Evolutionary conservation across 345 rosid species (phyloP).

Genomic region (Brassica nigra): DNA sequence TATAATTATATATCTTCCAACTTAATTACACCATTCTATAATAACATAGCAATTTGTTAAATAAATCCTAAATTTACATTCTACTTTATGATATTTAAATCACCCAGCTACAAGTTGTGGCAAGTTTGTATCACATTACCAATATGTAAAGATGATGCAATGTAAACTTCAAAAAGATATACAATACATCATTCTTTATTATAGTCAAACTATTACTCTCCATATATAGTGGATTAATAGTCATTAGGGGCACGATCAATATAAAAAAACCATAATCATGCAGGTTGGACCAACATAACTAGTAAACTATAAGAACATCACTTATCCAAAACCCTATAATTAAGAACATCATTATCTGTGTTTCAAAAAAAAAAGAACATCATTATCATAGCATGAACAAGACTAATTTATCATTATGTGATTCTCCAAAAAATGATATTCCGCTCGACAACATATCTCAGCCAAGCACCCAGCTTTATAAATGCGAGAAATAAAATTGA

Average conservation of each 20-base stretch:
- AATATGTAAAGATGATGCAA: neutral
- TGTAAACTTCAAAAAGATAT: neutral
- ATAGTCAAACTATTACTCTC: neutral
- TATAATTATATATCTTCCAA: neutral
- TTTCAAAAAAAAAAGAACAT: neutral
- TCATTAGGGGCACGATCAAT: constrained; percentile 13
- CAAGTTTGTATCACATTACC: constrained; percentile 9
- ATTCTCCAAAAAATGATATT: constrained; percentile 4
- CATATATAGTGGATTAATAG: neutral
- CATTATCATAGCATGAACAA: neutral
- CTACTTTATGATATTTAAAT: neutral
- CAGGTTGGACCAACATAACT: constrained; percentile 5
- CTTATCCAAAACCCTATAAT: neutral
- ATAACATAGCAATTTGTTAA: neutral
- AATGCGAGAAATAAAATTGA: neutral
- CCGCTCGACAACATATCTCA: neutral
- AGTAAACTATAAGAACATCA: constrained; percentile 2
- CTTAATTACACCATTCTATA: neutral
- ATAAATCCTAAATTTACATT: neutral
- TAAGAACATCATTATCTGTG: neutral
- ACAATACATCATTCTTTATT: neutral
- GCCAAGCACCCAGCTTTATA: neutral
- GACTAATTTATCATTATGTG: neutral
- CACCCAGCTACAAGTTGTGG: constrained; percentile 25
- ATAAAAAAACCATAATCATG: neutral